Base-by-base conservation (phyloP, 192 early-diverging fungal species). In the Coemansia sp. region DNA sequence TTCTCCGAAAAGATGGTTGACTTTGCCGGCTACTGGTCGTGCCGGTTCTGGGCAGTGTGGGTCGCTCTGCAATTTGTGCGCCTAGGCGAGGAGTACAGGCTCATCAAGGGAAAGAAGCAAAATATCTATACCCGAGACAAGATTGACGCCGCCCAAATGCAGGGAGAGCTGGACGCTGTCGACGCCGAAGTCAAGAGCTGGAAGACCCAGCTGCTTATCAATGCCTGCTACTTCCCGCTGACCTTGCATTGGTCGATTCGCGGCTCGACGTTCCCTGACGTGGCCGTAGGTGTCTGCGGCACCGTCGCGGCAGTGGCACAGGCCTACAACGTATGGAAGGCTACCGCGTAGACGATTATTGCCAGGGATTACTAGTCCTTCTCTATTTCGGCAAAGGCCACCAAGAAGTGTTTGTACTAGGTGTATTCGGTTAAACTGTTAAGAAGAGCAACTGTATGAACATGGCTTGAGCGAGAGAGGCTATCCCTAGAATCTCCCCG, bases 1-100 rank as follows among this genome's bases (percentile, higher is more conserved):
- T 67, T 95, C 42, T 76, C 86, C 8, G 85, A 88, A 34, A 78
- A 81, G 26, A 83, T 82, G 19, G 83, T 86, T 27, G 88, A 93
- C 58, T 69, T 76, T 29, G 81, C 94, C 43, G 88, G 88, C 18
- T 88, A 93, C 53, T 98, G 95, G 95, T 87, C 84, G 45, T 98
- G 95, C 62, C 81, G 95, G 25, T 94, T 94, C 85, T 98, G 95
- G 95, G 95, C 93, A 0, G 81, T 78, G 18, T 95, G 94, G 80
- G 92, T 95, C 0, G 79, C 88, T 9, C 67, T 98, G 53, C 90
- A 98, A 74, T 95, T 93, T 76, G 81, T 75, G 13, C 89, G 87
- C 54, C 81, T 95, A 37, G 82, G 67, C 21, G 83, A 86, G 47
- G 83, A 91, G 52, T 81, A 83, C 51, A 74, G 82, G 10, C 50